These are phyloP conservation scores for Verticillium isaacii DNA, from an alignment of 2,329 filamentous ascomycete species.

Conservation along the genomic window DNA sequence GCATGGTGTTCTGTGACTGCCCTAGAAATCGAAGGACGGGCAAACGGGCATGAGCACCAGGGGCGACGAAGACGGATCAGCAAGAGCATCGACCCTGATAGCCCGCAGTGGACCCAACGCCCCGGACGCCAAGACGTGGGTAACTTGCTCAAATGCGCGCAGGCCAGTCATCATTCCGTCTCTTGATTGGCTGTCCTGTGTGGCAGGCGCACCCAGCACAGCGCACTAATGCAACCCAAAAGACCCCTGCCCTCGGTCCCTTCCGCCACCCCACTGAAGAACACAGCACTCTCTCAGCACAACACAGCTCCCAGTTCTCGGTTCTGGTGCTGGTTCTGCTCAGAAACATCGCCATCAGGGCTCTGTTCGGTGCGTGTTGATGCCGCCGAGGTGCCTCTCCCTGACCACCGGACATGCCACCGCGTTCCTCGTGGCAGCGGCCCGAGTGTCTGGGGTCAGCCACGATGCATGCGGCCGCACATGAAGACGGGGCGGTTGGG, in stretches of 20 bases:
- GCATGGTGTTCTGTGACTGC: neutral
- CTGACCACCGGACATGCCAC: neutral
- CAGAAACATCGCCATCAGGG: neutral
- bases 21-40: neutral
- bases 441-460: neutral
- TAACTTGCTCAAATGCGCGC: constrained; percentile 10
- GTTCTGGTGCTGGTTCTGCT: neutral
- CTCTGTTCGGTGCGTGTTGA: neutral
- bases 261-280: neutral
- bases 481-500: neutral
- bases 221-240: neutral
- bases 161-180: neutral
- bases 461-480: neutral
- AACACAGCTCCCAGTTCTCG: neutral
- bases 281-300: neutral
- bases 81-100: neutral
- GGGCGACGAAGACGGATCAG: neutral
- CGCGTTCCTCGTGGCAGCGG: neutral
- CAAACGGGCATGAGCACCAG: neutral
- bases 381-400: neutral
- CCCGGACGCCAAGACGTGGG: neutral
- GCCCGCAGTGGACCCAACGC: neutral
- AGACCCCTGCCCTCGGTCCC: neutral
- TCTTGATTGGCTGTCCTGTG: neutral
- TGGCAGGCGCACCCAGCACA: neutral